Base-by-base conservation (phyloP, 2,329 filamentous ascomycete genomes). In the Neocatenulostroma microsporum region DNA sequence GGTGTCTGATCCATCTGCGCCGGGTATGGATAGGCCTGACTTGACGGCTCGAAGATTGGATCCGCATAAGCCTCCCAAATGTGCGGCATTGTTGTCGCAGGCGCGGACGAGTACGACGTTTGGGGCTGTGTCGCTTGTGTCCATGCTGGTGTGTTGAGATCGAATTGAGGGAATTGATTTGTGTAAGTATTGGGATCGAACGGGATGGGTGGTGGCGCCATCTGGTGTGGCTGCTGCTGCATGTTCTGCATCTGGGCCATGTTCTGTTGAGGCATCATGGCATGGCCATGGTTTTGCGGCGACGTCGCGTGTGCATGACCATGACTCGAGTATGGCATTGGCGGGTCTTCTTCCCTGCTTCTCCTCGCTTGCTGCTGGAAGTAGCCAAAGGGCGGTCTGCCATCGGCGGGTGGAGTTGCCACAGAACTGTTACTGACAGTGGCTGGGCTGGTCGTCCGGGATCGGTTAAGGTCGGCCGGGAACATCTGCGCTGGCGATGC, bases 401-500 rank as follows among this genome's bases (percentile, higher is more conserved):
- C 44, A 25, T 54, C 55, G 5, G 17, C 3, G 10, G 57, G 51
- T 19, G 58, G 57, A 11, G 57, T 60, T 7, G 55, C 47, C 18
- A 60, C 46, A 7, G 55, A 58, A 30, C 41, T 45, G 25, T 47
- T 54, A 43, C 55, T 53, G 29, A 49, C 47, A 21, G 54, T 59
- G 12, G 52, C 57, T 15, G 67, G 66, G 44, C 67, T 70, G 17
- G 66, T 66, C 5, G 63, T 66, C 31, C 60, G 55, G 19, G 67
- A 69, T 18, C 63, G 54, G 37, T 60, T 60, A n/a, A 56, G 52
- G 17, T 61, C 59, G n/a, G 66, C 61, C 6, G 59, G 57, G 20
- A 58, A 61, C 15, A 58, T 57, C 2, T 56, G 57, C 1, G 66
- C 63, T 3, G 66, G 64, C 34, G 53, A 42, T 2, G 50, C 44